Evolutionary conservation across 139 green algal genomes (phyloP), one percentile per base, ranked within the genome.

Genomic region (Raphidocelis subcapitata): DNA sequence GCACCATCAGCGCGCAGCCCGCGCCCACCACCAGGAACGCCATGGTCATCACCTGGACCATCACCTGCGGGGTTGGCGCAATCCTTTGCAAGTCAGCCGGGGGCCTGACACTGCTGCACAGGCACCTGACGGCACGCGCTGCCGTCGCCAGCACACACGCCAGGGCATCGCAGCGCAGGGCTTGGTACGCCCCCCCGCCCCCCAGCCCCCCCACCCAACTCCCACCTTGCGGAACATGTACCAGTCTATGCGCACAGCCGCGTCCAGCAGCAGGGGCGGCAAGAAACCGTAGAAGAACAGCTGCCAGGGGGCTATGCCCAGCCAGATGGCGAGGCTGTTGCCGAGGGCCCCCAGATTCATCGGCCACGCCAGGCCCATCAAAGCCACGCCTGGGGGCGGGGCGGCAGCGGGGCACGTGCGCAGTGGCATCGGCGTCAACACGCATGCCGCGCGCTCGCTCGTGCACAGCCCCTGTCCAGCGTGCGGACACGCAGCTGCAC

Each of bases 271-370:
- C 70, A 92, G 76, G 12, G 89, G 88, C 16, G 92, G 92, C 73
- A 97, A 78, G 74, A 97, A 97, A 31, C 93, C 82, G 55, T 91
- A 97, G 61, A 96, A 90, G 77, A 97, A 97, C 41, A 94, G 66
- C 66, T 91, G 83, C 49, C 85, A 81, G 0, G 89, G 89, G 31
- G 72, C 36, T 44, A 92, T 91, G 65, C 88, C 86, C 64, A 92
- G 79, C 88, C 90, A 95, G 5, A 90, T 70, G 12, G 81, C 63
- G 3, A 92, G 76, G 31, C 69, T 64, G 62, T 95, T 95, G 49
- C 77, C 78, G 3, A 94, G 56, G 4, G 86, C 62, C 5, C 78
- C 69, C 46, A 93, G 76, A 74, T 93, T 90, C 23, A 79, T 79
- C 28, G 89, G 65, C 23, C 72, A 85, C 5, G 81, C 77, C 8